Percentiles rank a stretch among this genome's conserved stretches.
Evolutionary conservation across 1,284 basidiomycete genomes (phyloP).

Genomic region (Ceratobasidium sp.): DNA sequence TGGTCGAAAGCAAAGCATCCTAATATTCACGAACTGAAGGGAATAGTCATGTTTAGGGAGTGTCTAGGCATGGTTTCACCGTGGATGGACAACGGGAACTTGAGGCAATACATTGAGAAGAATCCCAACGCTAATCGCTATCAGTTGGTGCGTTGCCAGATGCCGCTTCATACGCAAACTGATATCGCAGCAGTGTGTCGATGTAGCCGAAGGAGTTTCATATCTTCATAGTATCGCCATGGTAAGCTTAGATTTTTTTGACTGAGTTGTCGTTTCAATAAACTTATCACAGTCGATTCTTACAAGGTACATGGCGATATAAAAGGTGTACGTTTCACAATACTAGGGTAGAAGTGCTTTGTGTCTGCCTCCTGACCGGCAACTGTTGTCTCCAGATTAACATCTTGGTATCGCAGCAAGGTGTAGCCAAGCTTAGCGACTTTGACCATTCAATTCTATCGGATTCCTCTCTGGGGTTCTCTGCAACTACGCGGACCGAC

Average conservation of each 20-base stretch:
- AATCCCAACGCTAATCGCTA: neutral
- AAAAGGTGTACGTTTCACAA: neutral
- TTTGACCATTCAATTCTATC: no score
- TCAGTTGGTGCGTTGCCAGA: neutral
- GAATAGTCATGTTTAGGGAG: conserved; percentile 6
- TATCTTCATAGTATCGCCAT: conserved; percentile 16
- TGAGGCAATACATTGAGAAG: neutral
- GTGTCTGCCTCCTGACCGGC: no score
- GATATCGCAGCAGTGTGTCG: neutral
- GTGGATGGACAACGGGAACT: conserved; percentile 23
- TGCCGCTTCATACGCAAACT: neutral
- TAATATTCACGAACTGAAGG: neutral
- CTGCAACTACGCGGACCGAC: no score
- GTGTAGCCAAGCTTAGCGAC: no score
- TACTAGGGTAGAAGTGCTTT: no score
- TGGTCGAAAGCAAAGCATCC: conserved; percentile 25
- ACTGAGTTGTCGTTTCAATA: neutral
- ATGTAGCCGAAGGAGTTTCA: conserved; percentile 12
- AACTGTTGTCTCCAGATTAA: neutral
- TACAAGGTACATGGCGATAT: conserved; percentile 22
- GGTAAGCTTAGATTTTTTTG: neutral
- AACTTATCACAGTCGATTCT: neutral
- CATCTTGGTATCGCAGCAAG: no score
- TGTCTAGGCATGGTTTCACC: conserved; percentile 16
- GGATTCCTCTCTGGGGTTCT: no score